Evolutionary conservation across 2,329 filamentous ascomycete genomes (phyloP), one percentile per base, ranked within the genome.

Genomic region (Neoarthrinium moseri): DNA sequence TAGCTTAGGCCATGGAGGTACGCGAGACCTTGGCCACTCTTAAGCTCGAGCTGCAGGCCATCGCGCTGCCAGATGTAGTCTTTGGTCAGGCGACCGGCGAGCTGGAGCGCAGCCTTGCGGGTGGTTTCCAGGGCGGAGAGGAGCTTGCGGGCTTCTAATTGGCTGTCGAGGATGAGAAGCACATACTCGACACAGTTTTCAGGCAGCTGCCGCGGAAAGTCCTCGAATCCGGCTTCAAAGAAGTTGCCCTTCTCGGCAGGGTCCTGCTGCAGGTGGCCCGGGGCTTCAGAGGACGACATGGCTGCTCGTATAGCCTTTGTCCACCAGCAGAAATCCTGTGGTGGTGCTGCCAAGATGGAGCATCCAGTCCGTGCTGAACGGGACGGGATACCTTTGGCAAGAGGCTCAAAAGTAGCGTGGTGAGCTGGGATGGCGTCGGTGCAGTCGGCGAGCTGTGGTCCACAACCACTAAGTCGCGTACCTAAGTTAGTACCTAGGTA

Each of bases 31-130:
- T 73, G 66, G 18, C 73, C 70, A 43, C 68, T 86, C 67, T 74
- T 86, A 58, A 74, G 74, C 15, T 86, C 80, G 5, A 96, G 69
- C n/a, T 75, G 77, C 52, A 99, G 91, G 0, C 75, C 70, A 43
- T 96, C 91, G 11, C 91, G 82, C 64, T 99, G 94, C 94, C 94
- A 99, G 51, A 99, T 95, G 58, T 96, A 96, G 50, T 89, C 85
- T 54, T 81, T 84, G n/a, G 92, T 75, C 6, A 90, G 69, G 3
- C 76, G 72, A 34, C 81, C 81, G 4, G 68, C 64, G n/a, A 94
- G 67, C 22, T 82, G 74, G 3, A 77, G 68, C 1, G 87, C 84
- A 1, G 82, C 77, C 63, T 83, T 89, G 43, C 90, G 83, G 8
- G 96, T 75, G 17, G 77, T 70, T 46, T 89, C 85, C n/a, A 96